Evolutionary conservation across 169 alveolate species (phyloP).

Genomic region (Plasmodium falciparum): DNA sequence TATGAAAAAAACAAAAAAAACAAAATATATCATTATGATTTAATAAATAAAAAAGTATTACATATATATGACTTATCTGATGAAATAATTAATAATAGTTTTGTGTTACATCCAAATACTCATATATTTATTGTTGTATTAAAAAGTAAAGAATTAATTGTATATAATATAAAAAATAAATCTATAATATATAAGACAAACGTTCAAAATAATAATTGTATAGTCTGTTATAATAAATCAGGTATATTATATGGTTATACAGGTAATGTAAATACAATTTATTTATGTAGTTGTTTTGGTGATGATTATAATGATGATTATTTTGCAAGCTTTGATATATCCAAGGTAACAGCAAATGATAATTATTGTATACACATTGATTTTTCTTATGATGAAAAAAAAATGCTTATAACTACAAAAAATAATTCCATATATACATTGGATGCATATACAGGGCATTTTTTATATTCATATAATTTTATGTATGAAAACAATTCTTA

Average conservation of each 20-base stretch:
- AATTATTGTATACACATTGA: constrained; percentile 53
- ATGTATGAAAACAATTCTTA: constrained; percentile 24
- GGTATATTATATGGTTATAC: constrained; percentile 70
- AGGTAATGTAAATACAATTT: constrained; percentile 14
- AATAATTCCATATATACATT: constrained; percentile 25
- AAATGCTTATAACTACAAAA: constrained; percentile 63
- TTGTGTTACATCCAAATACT: constrained; percentile 61
- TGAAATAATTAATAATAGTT: constrained; percentile 53
- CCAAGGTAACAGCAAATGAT: constrained; percentile 39
- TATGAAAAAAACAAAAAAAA: constrained; percentile 41
- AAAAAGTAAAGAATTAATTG: constrained; percentile 34
- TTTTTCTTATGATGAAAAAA: constrained; percentile 59
- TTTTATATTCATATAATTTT: constrained; percentile 39
- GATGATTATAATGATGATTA: constrained; percentile 72
- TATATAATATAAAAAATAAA: constrained; percentile 21
- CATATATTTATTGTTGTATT: constrained; percentile 52
- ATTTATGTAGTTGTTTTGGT: constrained; percentile 71
- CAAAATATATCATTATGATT: constrained; percentile 52
- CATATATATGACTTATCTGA: constrained; percentile 34
- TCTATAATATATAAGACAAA: constrained; percentile 25
- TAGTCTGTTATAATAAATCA: constrained; percentile 51
- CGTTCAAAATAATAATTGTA: constrained; percentile 39
- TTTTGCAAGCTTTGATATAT: constrained; percentile 61
- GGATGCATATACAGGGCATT: constrained; percentile 71
- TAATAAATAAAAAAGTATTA: constrained; percentile 38